Base-by-base conservation (phyloP, 2,329 filamentous ascomycete genomes). In the Stagonosporopsis cucurbitacearum region DNA sequence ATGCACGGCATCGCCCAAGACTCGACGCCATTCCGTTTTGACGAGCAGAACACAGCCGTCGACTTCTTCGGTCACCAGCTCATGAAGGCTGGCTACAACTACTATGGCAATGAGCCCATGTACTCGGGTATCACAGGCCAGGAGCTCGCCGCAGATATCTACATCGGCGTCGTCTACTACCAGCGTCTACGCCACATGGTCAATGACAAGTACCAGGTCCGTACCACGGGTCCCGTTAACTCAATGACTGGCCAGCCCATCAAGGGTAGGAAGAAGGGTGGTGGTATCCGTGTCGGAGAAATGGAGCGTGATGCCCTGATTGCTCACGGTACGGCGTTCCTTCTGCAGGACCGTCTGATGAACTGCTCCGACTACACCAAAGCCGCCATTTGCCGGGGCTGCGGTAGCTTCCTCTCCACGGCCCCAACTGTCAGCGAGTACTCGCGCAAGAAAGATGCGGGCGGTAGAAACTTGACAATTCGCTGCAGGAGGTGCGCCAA, bases 121-220 rank as follows among this genome's bases (percentile, higher is more conserved):
- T 99, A 99, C 82, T 95, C 90, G 39, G 95, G 95, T 37, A 94
- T 98, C 75, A 99, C 95, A 0, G 95, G 95, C 59, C 88, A 96
- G 75, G 94, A 98, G 77, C 88, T 99, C 36, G 88, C 88, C 19
- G 94, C 92, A 6, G 95, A 99, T 74, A 98, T 99, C 71, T 99
- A 96, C 79, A 86, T 98, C 57, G 95, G 95, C 42, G 88, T 97
- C 11, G 95, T 99, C 58, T 98, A 98, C 83, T 99, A 99, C 82
- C 95, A 99, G 79, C 88, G 95, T 76, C 84, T 99, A 58, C 85
- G 95, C 75, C 95, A 99, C 88, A 99, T 99, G 95, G 95, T 99
- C 53, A 98, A 97, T 84, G 95, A 99, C 79, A 99, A 99, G 79
- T 99, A 91, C 83, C 95, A 99, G 77, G 95, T 98, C 52, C 88